Base-by-base conservation (phyloP, 768 basidiomycete species). In the Rhizopogon roseolus region DNA sequence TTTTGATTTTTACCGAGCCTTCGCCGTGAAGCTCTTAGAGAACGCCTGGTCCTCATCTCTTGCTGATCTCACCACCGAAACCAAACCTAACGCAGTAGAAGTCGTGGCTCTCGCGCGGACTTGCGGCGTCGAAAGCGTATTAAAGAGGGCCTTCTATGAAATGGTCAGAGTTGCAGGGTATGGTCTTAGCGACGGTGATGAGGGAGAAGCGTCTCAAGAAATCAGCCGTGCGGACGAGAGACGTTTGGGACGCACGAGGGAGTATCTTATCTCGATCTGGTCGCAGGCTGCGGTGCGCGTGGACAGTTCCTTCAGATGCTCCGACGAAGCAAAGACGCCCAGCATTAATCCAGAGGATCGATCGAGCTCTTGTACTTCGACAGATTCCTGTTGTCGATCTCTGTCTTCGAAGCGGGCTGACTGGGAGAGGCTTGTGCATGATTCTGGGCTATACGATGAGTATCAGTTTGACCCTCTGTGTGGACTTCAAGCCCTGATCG, bases 111-210 rank as follows among this genome's bases (percentile, higher is more conserved):
- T 76, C 14, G 72, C 69, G 14, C 65, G 64, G 10, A 17, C 56
- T 3, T 70, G 57, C 52, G 57, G 64, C 19, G 38, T 74, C 6
- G 56, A 64, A 7, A 38, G 41, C 1, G 64, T 75, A 22, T 60
- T 71, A 8, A 71, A 72, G 46, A 61, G 65, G 41, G 74, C 74
- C 1, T 74, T 70, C 50, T 76, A 77, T 55, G 73, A 77, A 46
- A 46, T 46, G 45, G 45, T 46, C 19, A 29, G 45, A 29, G 7
- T 46, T 13, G 13, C 45, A 34, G 50, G 54, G 2, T 52, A 40
- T 37, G 54, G 50, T 17, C 54, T 54, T 14, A 38, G 42, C 10
- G 52, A 53, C 22, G 52, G 19, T 5, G 16, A 16, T 39, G 40
- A 40, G 3, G 39, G 39, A 19, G 39, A 11, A n/a, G 39, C 4